Percentiles rank a stretch among this genome's conserved stretches.
Evolutionary conservation across 805 yeast genomes (phyloP).

Genomic region (Wickerhamomyces bisporus): DNA sequence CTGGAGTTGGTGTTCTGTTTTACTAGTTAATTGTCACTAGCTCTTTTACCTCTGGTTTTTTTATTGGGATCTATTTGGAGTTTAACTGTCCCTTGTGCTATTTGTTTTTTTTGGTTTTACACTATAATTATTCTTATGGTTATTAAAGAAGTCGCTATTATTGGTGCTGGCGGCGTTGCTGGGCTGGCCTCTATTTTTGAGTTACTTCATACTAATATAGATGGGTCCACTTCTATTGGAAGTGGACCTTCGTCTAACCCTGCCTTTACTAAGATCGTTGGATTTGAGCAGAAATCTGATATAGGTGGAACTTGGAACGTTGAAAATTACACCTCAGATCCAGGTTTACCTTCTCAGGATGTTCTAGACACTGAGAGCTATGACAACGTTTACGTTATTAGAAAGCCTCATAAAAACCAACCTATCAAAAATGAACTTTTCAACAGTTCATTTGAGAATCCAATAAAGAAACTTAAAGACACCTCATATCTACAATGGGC

Average conservation of each 20-base stretch:
- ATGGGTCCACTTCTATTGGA: conserved; percentile 24
- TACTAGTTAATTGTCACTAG: no score
- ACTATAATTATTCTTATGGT: no score
- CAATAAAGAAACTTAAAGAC: conserved; percentile 19
- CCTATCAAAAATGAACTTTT: conserved; percentile 17
- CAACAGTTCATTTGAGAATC: conserved; percentile 13
- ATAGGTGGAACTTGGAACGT: conserved; percentile 45
- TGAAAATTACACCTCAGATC: conserved; percentile 17
- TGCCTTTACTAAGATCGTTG: conserved; percentile 32
- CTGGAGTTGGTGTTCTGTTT: no score
- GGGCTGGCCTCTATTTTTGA: conserved; percentile 34
- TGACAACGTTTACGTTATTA: conserved; percentile 28
- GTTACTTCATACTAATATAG: conserved; percentile 25
- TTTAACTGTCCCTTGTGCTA: no score
- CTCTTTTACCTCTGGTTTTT: no score
- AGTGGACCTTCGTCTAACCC: conserved; percentile 9
- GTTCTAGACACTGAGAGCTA: conserved; percentile 30
- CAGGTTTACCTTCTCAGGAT: conserved; percentile 24
- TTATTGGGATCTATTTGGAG: no score
- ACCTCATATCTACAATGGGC: conserved; percentile 32
- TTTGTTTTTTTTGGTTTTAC: no score
- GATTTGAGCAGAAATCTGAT: conserved; percentile 37
- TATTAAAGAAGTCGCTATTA: conserved; percentile 29
- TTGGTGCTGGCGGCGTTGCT: conserved; percentile 38
- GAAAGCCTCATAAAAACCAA: conserved; percentile 10